Evolutionary conservation across 78 protist species (phyloP).

Genomic region (Fonticula alba): DNA sequence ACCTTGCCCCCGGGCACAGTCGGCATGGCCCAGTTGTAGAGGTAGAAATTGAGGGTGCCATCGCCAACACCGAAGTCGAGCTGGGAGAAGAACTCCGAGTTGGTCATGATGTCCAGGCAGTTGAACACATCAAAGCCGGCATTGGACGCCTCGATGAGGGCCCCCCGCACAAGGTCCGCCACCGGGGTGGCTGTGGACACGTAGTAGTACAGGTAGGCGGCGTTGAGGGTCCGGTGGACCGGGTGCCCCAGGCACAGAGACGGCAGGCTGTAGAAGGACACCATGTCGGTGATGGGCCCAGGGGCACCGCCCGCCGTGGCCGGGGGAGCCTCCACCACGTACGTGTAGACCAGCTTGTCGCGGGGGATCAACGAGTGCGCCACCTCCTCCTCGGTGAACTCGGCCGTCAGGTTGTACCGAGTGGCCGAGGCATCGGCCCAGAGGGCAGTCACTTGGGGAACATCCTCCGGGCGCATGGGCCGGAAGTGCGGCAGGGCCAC

Average conservation of each 20-base stretch:
- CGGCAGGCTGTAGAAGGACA: constrained; percentile 74
- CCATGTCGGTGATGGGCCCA: constrained; percentile 63
- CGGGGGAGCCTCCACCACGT: constrained; percentile 49
- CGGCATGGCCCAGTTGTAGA: too few species aligned
- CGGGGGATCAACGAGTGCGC: constrained; percentile 38
- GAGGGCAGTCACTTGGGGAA: constrained; percentile 24
- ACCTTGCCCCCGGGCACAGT: too few species aligned
- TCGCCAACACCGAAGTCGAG: constrained; percentile 92
- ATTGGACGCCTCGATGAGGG: constrained; percentile 55
- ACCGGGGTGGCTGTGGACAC: constrained; percentile 45
- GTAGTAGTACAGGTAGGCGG: constrained; percentile 88
- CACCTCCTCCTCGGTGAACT: constrained; percentile 59
- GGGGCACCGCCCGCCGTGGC: neutral
- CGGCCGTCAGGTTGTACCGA: constrained; percentile 23
- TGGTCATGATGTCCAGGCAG: constrained; percentile 69
- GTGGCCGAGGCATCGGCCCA: too few species aligned
- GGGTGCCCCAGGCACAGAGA: constrained; percentile 63
- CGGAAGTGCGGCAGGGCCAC: constrained; percentile 33
- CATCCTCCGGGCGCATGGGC: constrained; percentile 38
- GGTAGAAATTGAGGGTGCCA: constrained; percentile 78
- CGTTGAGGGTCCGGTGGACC: constrained; percentile 48
- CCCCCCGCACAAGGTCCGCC: constrained; percentile 51
- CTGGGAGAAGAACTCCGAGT: constrained; percentile 34
- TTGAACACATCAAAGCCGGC: constrained; percentile 81
- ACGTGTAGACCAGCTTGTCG: constrained; percentile 43